Percentiles rank a stretch among this genome's conserved stretches.
Evolutionary conservation across 768 basidiomycete genomes (phyloP).

Genomic region (Coprinopsis marcescibilis): DNA sequence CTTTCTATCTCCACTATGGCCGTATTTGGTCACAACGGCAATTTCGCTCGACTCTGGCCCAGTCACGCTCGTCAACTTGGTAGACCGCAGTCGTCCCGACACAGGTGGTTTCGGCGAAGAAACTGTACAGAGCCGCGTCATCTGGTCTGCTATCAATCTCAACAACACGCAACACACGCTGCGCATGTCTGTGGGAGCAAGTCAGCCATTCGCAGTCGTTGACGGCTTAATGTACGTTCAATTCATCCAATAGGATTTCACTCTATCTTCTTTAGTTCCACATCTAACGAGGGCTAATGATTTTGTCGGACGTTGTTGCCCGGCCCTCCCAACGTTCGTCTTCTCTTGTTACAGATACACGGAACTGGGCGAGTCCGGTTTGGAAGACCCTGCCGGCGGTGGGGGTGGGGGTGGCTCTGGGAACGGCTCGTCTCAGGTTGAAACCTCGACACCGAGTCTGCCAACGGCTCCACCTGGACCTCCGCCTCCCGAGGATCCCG

Average conservation of each 20-base stretch:
- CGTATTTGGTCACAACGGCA: constrained; percentile 36
- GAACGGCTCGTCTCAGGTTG: not conserved
- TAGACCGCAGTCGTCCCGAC: constrained; percentile 28
- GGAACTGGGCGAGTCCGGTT: too few relatives aligned
- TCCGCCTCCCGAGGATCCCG: not conserved
- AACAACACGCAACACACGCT: constrained; percentile 30
- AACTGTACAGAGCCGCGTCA: constrained; percentile 30
- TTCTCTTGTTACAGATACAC: not conserved
- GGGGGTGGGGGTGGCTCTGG: not conserved
- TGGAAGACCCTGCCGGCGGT: not conserved
- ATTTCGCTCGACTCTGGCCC: constrained; percentile 33
- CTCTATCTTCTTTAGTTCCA: constrained; percentile 7
- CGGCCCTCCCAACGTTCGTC: not conserved
- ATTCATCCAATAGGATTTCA: not conserved
- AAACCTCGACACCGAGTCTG: not conserved
- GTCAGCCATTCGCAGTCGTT: constrained; percentile 31
- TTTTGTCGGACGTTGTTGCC: too few relatives aligned
- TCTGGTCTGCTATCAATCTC: constrained; percentile 32
- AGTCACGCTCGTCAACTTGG: constrained; percentile 29
- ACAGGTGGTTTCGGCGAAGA: constrained; percentile 27
- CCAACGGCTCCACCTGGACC: not conserved
- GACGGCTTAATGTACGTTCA: constrained; percentile 34
- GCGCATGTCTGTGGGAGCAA: constrained; percentile 30
- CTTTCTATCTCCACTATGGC: constrained; percentile 41
- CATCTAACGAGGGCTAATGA: constrained; percentile 18